Base-by-base conservation (phyloP, 129 eudicot species). In the Chrysanthemum lavandulifolium region DNA sequence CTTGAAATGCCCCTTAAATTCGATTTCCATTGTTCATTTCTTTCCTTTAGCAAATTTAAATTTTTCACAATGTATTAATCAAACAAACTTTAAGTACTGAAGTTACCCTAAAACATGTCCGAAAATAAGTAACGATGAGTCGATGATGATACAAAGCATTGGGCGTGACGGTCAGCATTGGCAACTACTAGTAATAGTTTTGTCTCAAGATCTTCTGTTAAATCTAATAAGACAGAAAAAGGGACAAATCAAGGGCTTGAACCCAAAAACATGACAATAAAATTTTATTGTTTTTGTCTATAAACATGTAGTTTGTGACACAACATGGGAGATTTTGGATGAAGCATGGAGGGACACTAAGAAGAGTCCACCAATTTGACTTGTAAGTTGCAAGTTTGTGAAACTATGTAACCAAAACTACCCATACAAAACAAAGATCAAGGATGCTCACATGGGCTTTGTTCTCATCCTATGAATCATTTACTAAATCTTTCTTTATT, bases 401-500 rank as follows among this genome's bases (percentile, higher is more conserved):
- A 65, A n/a, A 51, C 10, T 43, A 75, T 75, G 68, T 50, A 13
- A 40, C 54, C 76, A 69, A 77, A 69, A 77, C 65, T 29, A 77
- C n/a, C n/a, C 27, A 77, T 77, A 70, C 65, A 62, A 61, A 48
- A 70, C 66, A 70, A 77, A 14, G 70, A 68, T 76, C 50, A 29
- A 76, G 70, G 69, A 76, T 68, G 80, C 70, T 60, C 56, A 69
- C 74, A 59, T 68, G 68, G 51, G 60, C 29, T 75, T 76, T 69
- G 76, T 77, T 77, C 49, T 77, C 52, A 68, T 75, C 80, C 49
- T 18, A 68, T 76, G 48, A 50, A 77, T 76, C 68, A 50, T 68
- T 76, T 25, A 50, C 31, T 36, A 36, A 36, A 36, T 51, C 70
- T 77, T 60, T 62, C 40, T 29, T 61, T 21, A 47, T 21, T 57